Evolutionary conservation across 2,329 filamentous ascomycete species (phyloP).

Genomic region (Arthrobotrys entomopaga): DNA sequence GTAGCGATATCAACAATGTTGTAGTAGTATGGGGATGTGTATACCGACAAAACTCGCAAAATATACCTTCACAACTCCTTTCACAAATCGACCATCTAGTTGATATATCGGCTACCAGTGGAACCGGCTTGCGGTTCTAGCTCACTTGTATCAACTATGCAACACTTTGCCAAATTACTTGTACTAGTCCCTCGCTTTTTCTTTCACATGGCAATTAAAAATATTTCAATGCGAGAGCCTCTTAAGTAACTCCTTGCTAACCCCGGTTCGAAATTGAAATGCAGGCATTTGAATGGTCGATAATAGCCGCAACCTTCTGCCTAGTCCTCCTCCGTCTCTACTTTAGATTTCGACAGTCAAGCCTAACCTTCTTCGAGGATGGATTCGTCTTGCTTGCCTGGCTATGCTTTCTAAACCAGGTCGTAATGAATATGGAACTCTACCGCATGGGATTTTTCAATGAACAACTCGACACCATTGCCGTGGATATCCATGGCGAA

Average conservation of each 20-base stretch:
- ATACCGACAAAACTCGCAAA: too few relatives aligned
- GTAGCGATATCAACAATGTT: slow-evolving; percentile 10
- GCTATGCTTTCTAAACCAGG: slow-evolving; percentile 41
- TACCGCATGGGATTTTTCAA: slow-evolving; percentile 36
- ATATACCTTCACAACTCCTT: not conserved
- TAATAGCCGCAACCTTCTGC: slow-evolving; percentile 28
- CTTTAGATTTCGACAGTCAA: slow-evolving; percentile 16
- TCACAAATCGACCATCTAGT: not conserved
- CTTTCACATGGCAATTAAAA: not conserved
- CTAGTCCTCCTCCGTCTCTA: slow-evolving; percentile 43
- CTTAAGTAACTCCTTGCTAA: slow-evolving; percentile 10
- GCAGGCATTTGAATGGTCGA: slow-evolving; percentile 52
- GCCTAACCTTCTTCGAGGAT: slow-evolving; percentile 41
- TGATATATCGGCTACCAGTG: too few relatives aligned
- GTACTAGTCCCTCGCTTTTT: not conserved
- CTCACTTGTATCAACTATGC: slow-evolving; percentile 5
- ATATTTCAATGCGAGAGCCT: not conserved
- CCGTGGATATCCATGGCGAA: slow-evolving; percentile 15
- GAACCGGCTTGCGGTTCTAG: not conserved
- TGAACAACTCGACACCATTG: slow-evolving; percentile 6
- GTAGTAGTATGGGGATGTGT: slow-evolving; percentile 11
- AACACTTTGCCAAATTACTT: slow-evolving; percentile 10
- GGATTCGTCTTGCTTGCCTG: slow-evolving; percentile 43
- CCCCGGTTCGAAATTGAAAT: not conserved
- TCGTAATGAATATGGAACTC: slow-evolving; percentile 21